A percentile compares a stretch with the other conserved stretches of the same genome.
Evolutionary conservation across 1,284 basidiomycete genomes (phyloP).

Genomic region (Ganoderma multipileum): DNA sequence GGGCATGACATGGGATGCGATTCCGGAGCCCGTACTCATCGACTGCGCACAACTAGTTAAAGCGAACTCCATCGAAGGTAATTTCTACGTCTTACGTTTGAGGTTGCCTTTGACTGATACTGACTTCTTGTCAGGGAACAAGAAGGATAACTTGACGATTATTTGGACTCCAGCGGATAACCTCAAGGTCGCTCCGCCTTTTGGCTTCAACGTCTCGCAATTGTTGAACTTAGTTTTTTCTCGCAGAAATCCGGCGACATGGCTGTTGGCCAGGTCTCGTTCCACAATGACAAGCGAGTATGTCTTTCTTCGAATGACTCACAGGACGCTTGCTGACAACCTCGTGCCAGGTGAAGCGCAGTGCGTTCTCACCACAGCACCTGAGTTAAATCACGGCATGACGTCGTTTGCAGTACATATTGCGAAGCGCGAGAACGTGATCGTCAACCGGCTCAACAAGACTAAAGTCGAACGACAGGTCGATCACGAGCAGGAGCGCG

Average conservation of each 20-base stretch:
- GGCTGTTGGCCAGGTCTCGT: slow-evolving; percentile 95
- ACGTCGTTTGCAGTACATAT: slow-evolving; percentile 66
- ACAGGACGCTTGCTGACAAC: background rate
- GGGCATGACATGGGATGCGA: slow-evolving; percentile 84
- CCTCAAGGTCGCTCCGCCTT: slow-evolving; percentile 68
- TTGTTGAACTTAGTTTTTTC: background rate
- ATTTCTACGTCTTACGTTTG: no score
- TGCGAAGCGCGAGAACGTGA: slow-evolving; percentile 82
- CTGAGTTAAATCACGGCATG: background rate
- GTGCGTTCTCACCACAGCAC: slow-evolving; percentile 45
- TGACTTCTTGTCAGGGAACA: slow-evolving; percentile 73
- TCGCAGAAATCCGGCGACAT: slow-evolving; percentile 93
- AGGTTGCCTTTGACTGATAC: slow-evolving; percentile 11
- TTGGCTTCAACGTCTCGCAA: background rate
- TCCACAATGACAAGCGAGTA: slow-evolving; percentile 89
- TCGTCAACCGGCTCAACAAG: slow-evolving; percentile 96
- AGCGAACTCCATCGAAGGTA: slow-evolving; percentile 96
- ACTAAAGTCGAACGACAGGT: slow-evolving; percentile 88
- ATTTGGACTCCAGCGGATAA: slow-evolving; percentile 95
- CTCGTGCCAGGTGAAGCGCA: slow-evolving; percentile 72
- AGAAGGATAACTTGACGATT: slow-evolving; percentile 92
- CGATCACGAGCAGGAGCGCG: slow-evolving; percentile 89
- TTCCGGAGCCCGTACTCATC: slow-evolving; percentile 80
- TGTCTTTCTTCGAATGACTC: slow-evolving; percentile 20
- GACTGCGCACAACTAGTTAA: slow-evolving; percentile 97